These are phyloP conservation scores for Arabidopsis arenosa DNA, from an alignment of 345 rosid species.

Conservation along the genomic window DNA sequence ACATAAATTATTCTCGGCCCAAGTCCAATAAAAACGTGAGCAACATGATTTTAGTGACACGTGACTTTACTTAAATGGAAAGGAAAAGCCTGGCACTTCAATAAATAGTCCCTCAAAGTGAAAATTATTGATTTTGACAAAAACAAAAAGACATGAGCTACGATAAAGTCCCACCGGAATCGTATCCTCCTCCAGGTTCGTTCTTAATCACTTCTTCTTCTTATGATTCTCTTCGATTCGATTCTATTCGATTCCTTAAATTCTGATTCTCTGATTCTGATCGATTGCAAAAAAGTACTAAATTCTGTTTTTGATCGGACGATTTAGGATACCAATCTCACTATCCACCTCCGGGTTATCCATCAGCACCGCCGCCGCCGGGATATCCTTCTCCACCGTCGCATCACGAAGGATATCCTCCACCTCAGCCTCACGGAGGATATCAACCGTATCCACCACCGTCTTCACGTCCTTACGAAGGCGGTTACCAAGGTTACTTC, in stretches of 20 bases:
- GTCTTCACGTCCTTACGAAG: conserved; percentile 58
- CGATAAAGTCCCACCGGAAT: conserved; percentile 60
- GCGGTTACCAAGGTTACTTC: conserved; percentile 80
- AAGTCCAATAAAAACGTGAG: conserved; percentile 28
- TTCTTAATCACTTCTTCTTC: not conserved
- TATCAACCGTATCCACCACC: conserved; percentile 56
- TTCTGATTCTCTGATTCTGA: conserved; percentile 32
- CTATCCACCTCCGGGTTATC: conserved; percentile 60
- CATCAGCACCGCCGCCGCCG: conserved; percentile 63
- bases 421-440: conserved; percentile 49
- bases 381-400: conserved; percentile 55
- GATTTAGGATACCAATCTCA: conserved; percentile 62
- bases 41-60: conserved; percentile 1
- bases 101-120: conserved; percentile 8
- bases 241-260: conserved; percentile 7
- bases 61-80: conserved; percentile 9
- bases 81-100: not conserved
- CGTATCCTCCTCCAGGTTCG: conserved; percentile 68
- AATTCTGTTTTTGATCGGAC: not conserved
- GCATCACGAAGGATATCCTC: conserved; percentile 51
- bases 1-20: not conserved
- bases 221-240: not conserved
- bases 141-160: conserved; percentile 61
- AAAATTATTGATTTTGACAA: not conserved
- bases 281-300: not conserved